A percentile compares a stretch with the other conserved stretches of the same genome.
Evolutionary conservation across 208 protist species (phyloP).

Genomic region (Leishmania mexicana): DNA sequence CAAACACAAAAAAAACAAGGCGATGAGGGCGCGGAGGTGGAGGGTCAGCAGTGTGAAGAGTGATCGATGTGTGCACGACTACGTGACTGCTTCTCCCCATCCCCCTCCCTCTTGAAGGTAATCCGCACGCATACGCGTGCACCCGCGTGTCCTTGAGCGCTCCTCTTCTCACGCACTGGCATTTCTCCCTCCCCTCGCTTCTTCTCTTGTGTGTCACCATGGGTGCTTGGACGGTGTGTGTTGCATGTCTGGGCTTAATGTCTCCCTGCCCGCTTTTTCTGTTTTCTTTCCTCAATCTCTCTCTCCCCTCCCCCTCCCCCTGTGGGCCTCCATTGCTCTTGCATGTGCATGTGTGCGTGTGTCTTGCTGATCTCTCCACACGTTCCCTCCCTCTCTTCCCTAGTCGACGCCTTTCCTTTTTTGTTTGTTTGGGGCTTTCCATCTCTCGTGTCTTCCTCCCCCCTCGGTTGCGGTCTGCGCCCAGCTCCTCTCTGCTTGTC

Average conservation of each 20-base stretch:
- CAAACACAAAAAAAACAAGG: no score
- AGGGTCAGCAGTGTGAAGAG: background rate
- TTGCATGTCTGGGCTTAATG: background rate
- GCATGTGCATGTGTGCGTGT: background rate
- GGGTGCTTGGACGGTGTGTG: background rate
- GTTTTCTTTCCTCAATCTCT: no score
- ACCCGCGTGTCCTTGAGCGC: background rate
- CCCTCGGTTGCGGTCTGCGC: background rate
- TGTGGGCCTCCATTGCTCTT: background rate
- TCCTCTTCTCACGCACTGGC: background rate
- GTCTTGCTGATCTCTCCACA: background rate
- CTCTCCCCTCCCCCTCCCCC: background rate
- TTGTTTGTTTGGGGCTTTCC: background rate
- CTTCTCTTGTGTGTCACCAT: background rate
- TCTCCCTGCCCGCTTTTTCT: background rate
- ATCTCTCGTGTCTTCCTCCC: background rate
- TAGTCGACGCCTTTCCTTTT: background rate
- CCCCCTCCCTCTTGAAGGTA: background rate
- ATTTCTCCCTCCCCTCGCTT: slow-evolving; percentile 1
- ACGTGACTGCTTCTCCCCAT: background rate
- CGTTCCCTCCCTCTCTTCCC: no score
- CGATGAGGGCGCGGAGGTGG: no score
- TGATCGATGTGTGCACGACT: background rate
- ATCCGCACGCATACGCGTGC: background rate
- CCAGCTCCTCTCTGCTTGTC: background rate